A percentile compares a stretch with the other conserved stretches of the same genome.
Conservation (phyloP, 2,329 filamentous ascomycete genomes). For the Aotearoamyces nothofagi region DNA sequence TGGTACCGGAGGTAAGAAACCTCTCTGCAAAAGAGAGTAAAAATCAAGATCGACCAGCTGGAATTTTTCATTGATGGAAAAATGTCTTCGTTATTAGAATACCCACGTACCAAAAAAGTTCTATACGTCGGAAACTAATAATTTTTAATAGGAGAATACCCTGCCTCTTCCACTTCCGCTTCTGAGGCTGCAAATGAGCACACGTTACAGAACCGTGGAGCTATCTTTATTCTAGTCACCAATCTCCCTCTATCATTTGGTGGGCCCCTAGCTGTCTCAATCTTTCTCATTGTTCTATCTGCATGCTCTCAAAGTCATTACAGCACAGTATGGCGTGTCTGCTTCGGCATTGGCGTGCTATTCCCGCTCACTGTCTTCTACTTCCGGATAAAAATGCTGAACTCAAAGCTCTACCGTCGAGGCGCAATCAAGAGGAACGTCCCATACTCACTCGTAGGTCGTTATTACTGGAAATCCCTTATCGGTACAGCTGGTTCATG, state of each 20-base stretch:
- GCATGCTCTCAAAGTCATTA: conserved; percentile 20
- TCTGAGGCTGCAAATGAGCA: conserved; percentile 32
- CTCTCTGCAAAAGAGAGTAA: too few species aligned
- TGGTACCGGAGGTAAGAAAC: conserved; percentile 24
- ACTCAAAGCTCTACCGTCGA: conserved; percentile 32
- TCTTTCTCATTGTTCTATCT: conserved; percentile 30
- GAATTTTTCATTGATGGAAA: too few species aligned
- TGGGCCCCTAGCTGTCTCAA: conserved; percentile 25
- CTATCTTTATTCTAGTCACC: conserved; percentile 30
- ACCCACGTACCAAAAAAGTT: too few species aligned
- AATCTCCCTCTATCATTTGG: conserved; percentile 26
- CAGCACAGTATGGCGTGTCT: conserved; percentile 30
- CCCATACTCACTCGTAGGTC: conserved; percentile 31
- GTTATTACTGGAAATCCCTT: conserved; percentile 38
- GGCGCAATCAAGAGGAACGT: conserved; percentile 36
- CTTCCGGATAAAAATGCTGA: conserved; percentile 37
- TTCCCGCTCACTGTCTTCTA: conserved; percentile 38
- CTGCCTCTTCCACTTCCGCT: conserved; percentile 28
- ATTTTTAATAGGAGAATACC: conserved; percentile 25
- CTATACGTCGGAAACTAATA: conserved; percentile 1
- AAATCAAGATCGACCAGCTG: too few species aligned
- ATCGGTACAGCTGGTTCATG: conserved; percentile 34
- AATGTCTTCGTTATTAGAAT: too few species aligned
- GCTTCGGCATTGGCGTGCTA: conserved; percentile 31
- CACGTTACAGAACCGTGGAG: conserved; percentile 22